Evolutionary conservation across 2,329 filamentous ascomycete genomes (phyloP), one percentile per base, ranked within the genome.

Genomic region (Alternaria metachromatica): DNA sequence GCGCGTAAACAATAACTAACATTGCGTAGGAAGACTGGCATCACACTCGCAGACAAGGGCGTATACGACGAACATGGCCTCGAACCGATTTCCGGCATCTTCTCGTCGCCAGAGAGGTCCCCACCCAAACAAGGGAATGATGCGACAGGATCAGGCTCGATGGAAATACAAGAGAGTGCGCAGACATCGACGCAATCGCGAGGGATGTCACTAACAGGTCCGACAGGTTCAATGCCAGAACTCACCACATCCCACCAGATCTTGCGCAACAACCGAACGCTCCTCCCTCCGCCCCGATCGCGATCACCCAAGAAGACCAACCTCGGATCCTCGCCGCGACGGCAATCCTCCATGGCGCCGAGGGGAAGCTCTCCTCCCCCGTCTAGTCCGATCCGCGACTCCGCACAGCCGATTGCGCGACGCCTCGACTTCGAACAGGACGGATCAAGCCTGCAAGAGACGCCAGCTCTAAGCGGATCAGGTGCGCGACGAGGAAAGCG

Each of bases 51-150:
- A 73, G 93, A 97, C 74, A 89, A 85, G 59, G 93, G 93, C 56
- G 84, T 90, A 64, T 91, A 93, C 82, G 95, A 98, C 81, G 94
- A 96, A 78, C 86, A 97, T 85, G 96, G 95, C 80, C 89, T 99
- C 84, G 93, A 97, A 78, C 91, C 92, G 37, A 87, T 97, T 62
- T 92, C 95, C 37, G 88, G 89, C 70, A 88, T 98, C 69, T 97
- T 97, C 80, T 97, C 94, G 9, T 97, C 94, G 20, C 94, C 94
- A 13, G 87, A 88, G 69, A 92, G 90, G 73, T 82, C 80, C 58
- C 86, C 85, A n/a, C 82, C 84, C 1, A 78, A 71, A 69, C 69
- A 66, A 55, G 69, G 61, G 20, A 75, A 66, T 2, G 86, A 84
- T 13, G 80, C 85, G 44, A 82, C 82, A 23, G 84, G 84, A 18